These are phyloP conservation scores for Podaxis sp. DNA, from an alignment of 768 basidiomycete species.

Conservation along the genomic window DNA sequence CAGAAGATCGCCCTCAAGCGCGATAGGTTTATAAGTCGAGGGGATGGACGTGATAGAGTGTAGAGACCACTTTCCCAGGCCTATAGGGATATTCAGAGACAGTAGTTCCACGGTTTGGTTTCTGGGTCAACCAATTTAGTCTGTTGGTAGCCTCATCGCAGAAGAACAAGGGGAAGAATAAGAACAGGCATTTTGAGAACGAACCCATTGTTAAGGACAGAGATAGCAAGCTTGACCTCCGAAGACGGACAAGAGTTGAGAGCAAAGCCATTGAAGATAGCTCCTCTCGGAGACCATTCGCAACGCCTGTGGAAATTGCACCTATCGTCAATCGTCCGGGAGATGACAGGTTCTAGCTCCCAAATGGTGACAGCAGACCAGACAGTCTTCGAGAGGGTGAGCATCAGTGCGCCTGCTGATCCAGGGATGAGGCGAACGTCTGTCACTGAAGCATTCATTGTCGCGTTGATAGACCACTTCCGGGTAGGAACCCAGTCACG, in stretches of 20 bases:
- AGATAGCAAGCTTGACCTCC: slow-evolving; percentile 46
- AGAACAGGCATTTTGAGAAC: slow-evolving; percentile 17
- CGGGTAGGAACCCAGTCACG: slow-evolving; percentile 11
- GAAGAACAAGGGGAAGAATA: slow-evolving; percentile 6
- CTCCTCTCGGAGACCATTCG: slow-evolving; percentile 52
- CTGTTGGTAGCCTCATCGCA: background rate
- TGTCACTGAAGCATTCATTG: slow-evolving; percentile 40
- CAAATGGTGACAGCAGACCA: slow-evolving; percentile 59
- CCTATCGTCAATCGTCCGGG: slow-evolving; percentile 41
- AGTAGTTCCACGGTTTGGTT: slow-evolving; percentile 29
- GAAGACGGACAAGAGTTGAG: slow-evolving; percentile 44
- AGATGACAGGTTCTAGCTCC: slow-evolving; percentile 30
- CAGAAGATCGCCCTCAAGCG: slow-evolving; percentile 46
- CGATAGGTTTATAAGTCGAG: slow-evolving; percentile 41
- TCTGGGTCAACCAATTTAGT: slow-evolving; percentile 22
- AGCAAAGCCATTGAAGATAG: slow-evolving; percentile 46
- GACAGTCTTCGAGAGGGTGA: slow-evolving; percentile 54
- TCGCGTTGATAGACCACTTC: slow-evolving; percentile 24
- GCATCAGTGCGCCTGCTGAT: slow-evolving; percentile 35
- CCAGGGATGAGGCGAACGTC: slow-evolving; percentile 52
- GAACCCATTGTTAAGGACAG: slow-evolving; percentile 42
- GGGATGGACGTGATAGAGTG: slow-evolving; percentile 28
- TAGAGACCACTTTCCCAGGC: slow-evolving; percentile 20
- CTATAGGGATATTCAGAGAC: slow-evolving; percentile 15
- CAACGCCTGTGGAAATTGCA: slow-evolving; percentile 28